Percentiles rank a stretch among this genome's conserved stretches.
These are phyloP conservation scores for Kwoniella heveanensis DNA, from an alignment of 768 basidiomycete species.

Conservation along the genomic window DNA sequence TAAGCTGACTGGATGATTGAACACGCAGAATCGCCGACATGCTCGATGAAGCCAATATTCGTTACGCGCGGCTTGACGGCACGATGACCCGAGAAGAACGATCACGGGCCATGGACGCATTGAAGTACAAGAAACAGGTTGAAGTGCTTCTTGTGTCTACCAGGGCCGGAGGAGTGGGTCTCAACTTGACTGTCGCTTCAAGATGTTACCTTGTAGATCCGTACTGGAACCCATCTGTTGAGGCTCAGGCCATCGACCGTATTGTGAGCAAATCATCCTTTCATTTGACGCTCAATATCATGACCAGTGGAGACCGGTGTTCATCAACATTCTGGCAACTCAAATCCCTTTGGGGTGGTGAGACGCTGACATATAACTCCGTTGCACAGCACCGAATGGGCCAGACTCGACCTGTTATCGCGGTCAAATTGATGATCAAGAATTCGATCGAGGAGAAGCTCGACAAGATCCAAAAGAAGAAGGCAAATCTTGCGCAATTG, in stretches of 20 bases:
- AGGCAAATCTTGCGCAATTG: slow-evolving; percentile 91
- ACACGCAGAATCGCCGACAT: slow-evolving; percentile 78
- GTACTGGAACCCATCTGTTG: slow-evolving; percentile 97
- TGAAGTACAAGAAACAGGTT: slow-evolving; percentile 84
- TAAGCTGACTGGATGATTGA: neutral
- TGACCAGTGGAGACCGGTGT: too few relatives aligned
- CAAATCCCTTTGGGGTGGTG: too few relatives aligned
- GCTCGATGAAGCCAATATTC: slow-evolving; percentile 75
- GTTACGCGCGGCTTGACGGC: slow-evolving; percentile 89
- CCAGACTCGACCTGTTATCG: slow-evolving; percentile 86
- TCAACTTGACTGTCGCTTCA: slow-evolving; percentile 92
- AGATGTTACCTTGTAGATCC: slow-evolving; percentile 96
- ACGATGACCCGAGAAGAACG: slow-evolving; percentile 98
- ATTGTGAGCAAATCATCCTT: slow-evolving; percentile 66
- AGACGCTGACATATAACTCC: neutral
- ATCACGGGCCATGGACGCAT: slow-evolving; percentile 83
- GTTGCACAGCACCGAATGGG: slow-evolving; percentile 82
- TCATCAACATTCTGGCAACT: too few relatives aligned
- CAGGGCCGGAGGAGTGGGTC: slow-evolving; percentile 93
- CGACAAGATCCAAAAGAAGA: slow-evolving; percentile 90
- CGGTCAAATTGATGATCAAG: slow-evolving; percentile 89
- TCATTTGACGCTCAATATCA: too few relatives aligned
- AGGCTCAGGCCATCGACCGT: slow-evolving; percentile 96
- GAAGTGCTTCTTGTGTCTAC: slow-evolving; percentile 95
- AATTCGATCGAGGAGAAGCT: slow-evolving; percentile 91